Evolutionary conservation across 208 protist species (phyloP).

Genomic region (Leishmania tropica): DNA sequence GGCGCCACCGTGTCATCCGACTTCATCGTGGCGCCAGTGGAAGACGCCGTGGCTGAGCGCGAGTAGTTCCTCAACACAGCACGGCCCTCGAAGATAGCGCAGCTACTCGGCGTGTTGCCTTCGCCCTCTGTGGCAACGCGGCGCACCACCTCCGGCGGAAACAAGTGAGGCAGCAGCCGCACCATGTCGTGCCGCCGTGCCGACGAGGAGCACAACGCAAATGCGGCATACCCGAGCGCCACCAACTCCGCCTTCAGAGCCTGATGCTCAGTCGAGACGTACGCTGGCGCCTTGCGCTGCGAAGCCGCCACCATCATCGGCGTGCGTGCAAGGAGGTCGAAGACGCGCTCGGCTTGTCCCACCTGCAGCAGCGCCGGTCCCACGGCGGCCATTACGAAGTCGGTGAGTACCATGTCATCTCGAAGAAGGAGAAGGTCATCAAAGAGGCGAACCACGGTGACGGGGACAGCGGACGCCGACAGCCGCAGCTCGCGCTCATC

Average conservation of each 20-base stretch:
- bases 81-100: conserved; percentile 19
- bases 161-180: conserved; percentile 56
- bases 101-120: background rate
- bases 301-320: conserved; percentile 38
- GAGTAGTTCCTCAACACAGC: background rate
- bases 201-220: conserved; percentile 29
- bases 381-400: conserved; percentile 58
- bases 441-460: conserved; percentile 51
- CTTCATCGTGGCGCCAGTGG: background rate
- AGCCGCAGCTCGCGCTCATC: conserved; percentile 19
- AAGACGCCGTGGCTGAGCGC: background rate
- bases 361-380: conserved; percentile 70
- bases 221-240: conserved; percentile 51
- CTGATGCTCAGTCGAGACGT: conserved; percentile 10
- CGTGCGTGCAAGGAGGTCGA: conserved; percentile 60
- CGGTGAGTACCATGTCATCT: conserved; percentile 77
- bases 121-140: conserved; percentile 24
- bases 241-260: conserved; percentile 23
- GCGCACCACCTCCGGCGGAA: conserved; percentile 61
- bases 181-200: conserved; percentile 43
- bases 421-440: conserved; percentile 58
- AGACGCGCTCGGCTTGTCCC: conserved; percentile 49
- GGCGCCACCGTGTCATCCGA: background rate
- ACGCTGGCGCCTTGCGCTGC: conserved; percentile 29
- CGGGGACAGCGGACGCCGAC: conserved; percentile 26